Evolutionary conservation across 805 yeast species (phyloP).

Genomic region (Lipomyces spencermartinsiae): DNA sequence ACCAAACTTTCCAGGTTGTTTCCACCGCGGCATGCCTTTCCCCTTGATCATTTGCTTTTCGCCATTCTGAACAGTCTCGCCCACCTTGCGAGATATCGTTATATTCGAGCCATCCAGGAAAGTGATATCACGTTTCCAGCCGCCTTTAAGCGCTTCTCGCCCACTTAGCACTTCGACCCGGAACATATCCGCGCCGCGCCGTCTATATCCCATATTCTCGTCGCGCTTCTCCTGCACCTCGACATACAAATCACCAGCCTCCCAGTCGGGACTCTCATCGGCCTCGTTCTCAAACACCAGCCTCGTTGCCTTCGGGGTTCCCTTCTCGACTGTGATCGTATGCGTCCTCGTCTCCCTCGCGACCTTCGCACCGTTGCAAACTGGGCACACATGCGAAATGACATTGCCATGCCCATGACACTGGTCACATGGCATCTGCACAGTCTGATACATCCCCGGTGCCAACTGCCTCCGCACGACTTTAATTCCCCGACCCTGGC

Average conservation of each 20-base stretch:
- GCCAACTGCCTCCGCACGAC: slow-evolving; percentile 76
- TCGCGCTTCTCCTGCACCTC: slow-evolving; percentile 59
- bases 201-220: slow-evolving; percentile 75
- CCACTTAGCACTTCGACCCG: slow-evolving; percentile 79
- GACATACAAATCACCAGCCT: slow-evolving; percentile 80
- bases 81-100: slow-evolving; percentile 57
- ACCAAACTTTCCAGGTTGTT: slow-evolving; percentile 56
- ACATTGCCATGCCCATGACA: slow-evolving; percentile 81
- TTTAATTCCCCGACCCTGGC: slow-evolving; percentile 78
- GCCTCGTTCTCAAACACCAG: slow-evolving; percentile 75
- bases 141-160: slow-evolving; percentile 77
- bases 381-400: slow-evolving; percentile 67
- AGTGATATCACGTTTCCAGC: slow-evolving; percentile 73
- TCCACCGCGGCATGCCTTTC: slow-evolving; percentile 81
- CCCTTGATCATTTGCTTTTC: slow-evolving; percentile 74
- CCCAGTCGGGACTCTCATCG: slow-evolving; percentile 81
- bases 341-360: slow-evolving; percentile 61
- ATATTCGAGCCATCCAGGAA: slow-evolving; percentile 67
- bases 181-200: slow-evolving; percentile 75
- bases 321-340: slow-evolving; percentile 69
- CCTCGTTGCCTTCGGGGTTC: slow-evolving; percentile 65
- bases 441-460: slow-evolving; percentile 87
- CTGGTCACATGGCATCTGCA: slow-evolving; percentile 76
- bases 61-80: slow-evolving; percentile 64
- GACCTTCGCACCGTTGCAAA: slow-evolving; percentile 76